Base-by-base conservation (phyloP, 1,139 yeast genomes). In the Entelexis paramagnoliae region DNA sequence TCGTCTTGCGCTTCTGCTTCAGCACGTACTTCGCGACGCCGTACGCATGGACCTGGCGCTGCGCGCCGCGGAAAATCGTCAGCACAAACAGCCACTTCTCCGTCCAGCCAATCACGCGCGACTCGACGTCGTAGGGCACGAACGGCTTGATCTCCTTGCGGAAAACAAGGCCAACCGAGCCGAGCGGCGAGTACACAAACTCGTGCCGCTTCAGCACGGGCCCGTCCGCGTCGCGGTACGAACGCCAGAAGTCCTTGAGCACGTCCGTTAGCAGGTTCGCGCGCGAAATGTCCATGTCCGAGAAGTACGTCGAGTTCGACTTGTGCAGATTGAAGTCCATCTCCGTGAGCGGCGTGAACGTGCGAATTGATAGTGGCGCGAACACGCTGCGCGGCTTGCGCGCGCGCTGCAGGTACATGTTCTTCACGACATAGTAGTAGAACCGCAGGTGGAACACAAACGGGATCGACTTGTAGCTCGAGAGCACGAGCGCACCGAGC, bases 271-370 rank as follows among this genome's bases (percentile, higher is more conserved):
- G 69, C 54, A 82, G 67, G 56, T 80, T 78, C 16, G 86, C 73
- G 62, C 96, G 77, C 2, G 88, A 82, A 57, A 86, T 73, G 63
- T 89, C 96, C 63, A 87, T 70, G 61, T 89, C 97, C n/a, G 74
- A 69, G 62, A 84, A 83, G 66, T 88, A 89, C 1, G 96, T 83
- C 19, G 89, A 79, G 65, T 89, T 89, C 55, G 83, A 80, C 69
- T 89, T 89, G 70, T 89, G 97, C 51, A 87, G 63, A 63, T 86
- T 86, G 72, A 84, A 76, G 66, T 89, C 97, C 61, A 86, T 78
- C 64, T 89, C 96, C 62, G 84, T 69, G 9, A 85, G 79, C 1
- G 91, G 81, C 33, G 84, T 86, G 57, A 79, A 80, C 0, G 87
- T 75, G 16, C 66, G 59, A 61, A 75, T 72, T 7, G 67, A 63